Conservation (phyloP, 352 stramenopile species). For the Phytophthora palmivora region DNA sequence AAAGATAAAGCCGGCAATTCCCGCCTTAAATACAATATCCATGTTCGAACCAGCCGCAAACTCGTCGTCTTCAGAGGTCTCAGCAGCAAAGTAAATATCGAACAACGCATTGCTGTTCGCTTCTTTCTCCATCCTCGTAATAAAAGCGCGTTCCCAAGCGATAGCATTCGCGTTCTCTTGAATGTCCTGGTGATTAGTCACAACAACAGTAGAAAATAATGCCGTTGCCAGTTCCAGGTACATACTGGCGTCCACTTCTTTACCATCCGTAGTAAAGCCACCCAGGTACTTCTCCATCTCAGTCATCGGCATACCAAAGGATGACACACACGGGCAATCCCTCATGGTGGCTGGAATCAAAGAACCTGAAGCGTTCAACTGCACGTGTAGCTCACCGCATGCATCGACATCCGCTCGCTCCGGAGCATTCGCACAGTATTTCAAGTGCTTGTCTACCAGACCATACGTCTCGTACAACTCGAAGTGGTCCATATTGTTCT, state of each 20-base stretch:
- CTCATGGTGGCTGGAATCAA: slow-evolving; percentile 63
- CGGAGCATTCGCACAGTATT: slow-evolving; percentile 39
- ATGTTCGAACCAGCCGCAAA: slow-evolving; percentile 58
- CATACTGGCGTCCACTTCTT: slow-evolving; percentile 27
- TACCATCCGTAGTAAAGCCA: slow-evolving; percentile 35
- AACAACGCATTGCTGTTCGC: slow-evolving; percentile 56
- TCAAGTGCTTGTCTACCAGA: slow-evolving; percentile 54
- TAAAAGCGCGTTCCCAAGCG: slow-evolving; percentile 72
- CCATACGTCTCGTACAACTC: slow-evolving; percentile 56
- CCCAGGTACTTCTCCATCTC: slow-evolving; percentile 66
- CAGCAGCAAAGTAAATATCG: slow-evolving; percentile 70
- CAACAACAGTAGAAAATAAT: slow-evolving; percentile 50
- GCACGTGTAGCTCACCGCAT: slow-evolving; percentile 46
- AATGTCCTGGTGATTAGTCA: slow-evolving; percentile 61
- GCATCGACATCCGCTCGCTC: slow-evolving; percentile 34
- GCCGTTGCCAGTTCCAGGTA: slow-evolving; percentile 54
- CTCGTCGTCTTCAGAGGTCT: slow-evolving; percentile 67
- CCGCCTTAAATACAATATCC: slow-evolving; percentile 49
- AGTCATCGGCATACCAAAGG: slow-evolving; percentile 64
- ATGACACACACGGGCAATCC: slow-evolving; percentile 70
- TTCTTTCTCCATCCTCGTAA: slow-evolving; percentile 66
- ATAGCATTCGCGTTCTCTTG: slow-evolving; percentile 53
- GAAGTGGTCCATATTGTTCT: slow-evolving; percentile 64
- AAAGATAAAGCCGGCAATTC: slow-evolving; percentile 63
- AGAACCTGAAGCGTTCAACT: slow-evolving; percentile 34